These are phyloP conservation scores for Circinella umbellata DNA, from an alignment of 371 early-diverging fungal genomes.

Conservation along the genomic window DNA sequence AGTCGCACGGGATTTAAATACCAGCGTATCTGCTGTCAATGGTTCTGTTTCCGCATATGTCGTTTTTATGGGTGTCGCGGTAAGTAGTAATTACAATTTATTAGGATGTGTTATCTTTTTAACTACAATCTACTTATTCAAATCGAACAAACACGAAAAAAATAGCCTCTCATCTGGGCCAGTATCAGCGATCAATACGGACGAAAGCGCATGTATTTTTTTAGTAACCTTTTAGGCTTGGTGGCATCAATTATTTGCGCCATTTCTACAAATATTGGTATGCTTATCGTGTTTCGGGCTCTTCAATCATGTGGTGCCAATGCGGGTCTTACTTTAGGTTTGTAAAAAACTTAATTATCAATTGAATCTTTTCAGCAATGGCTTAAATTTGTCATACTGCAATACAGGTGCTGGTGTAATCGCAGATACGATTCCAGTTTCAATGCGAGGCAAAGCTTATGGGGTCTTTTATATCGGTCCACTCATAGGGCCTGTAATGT, in stretches of 20 bases:
- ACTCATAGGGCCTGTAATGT: conserved; percentile 22
- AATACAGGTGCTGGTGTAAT: conserved; percentile 38
- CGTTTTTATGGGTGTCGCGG: conserved; percentile 38
- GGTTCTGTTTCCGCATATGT: conserved; percentile 39
- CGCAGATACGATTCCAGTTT: conserved; percentile 29
- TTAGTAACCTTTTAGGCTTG: conserved; percentile 55
- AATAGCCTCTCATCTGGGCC: conserved; percentile 64
- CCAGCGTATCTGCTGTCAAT: conserved; percentile 31
- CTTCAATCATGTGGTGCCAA: conserved; percentile 71
- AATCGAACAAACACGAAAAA: no score
- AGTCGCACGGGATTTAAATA: conserved; percentile 36
- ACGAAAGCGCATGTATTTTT: conserved; percentile 59
- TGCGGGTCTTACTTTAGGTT: conserved; percentile 65
- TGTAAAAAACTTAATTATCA: no score
- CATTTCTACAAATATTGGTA: conserved; percentile 48
- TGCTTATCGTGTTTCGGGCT: conserved; percentile 64
- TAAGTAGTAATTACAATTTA: conserved; percentile 8
- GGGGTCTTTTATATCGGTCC: conserved; percentile 33
- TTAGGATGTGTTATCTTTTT: no score
- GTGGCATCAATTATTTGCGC: conserved; percentile 65
- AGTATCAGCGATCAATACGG: conserved; percentile 65
- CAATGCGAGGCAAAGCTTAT: conserved; percentile 32
- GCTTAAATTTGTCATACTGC: no score
- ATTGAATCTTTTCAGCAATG: no score
- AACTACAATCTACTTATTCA: no score